Conservation (phyloP, 208 protist species). For the Lotmaria passim region DNA sequence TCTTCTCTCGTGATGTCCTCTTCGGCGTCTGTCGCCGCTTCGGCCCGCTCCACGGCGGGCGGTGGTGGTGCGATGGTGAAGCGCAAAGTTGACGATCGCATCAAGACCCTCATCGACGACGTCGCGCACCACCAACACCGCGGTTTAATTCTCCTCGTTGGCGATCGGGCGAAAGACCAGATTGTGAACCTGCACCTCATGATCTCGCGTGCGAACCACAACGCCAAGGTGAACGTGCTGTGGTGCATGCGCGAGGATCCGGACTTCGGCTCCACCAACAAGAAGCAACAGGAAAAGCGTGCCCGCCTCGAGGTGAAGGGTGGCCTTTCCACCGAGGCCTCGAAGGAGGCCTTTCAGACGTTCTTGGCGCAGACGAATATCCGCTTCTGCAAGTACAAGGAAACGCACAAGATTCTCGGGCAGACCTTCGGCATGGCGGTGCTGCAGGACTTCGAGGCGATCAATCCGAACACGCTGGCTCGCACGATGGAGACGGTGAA, state of each 20-base stretch:
- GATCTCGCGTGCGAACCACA: slow-evolving; percentile 97
- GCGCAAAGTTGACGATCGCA: slow-evolving; percentile 95
- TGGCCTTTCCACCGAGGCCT: slow-evolving; percentile 91
- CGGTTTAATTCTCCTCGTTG: slow-evolving; percentile 98
- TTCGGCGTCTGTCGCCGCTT: slow-evolving; percentile 54
- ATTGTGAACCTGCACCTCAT: slow-evolving; percentile 99
- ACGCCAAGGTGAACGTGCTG: slow-evolving; percentile 96
- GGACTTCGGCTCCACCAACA: slow-evolving; percentile 95
- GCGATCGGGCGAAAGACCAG: slow-evolving; percentile 97
- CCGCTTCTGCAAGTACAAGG: slow-evolving; percentile 98
- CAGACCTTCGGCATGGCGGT: slow-evolving; percentile 99
- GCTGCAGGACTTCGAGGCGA: slow-evolving; percentile 99
- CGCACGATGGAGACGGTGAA: slow-evolving; percentile 99
- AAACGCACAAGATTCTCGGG: slow-evolving; percentile 99
- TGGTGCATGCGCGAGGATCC: slow-evolving; percentile 99
- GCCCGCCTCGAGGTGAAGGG: slow-evolving; percentile 96
- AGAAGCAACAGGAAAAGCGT: slow-evolving; percentile 94
- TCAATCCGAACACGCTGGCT: slow-evolving; percentile 99
- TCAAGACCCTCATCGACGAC: slow-evolving; percentile 97
- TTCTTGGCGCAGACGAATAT: slow-evolving; percentile 99
- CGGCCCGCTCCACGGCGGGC: slow-evolving; percentile 21
- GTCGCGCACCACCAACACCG: slow-evolving; percentile 95
- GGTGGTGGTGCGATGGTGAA: slow-evolving; percentile 61
- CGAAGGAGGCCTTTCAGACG: slow-evolving; percentile 98
- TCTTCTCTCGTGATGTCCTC: slow-evolving; percentile 18